Evolutionary conservation across 169 alveolate species (phyloP).

Genomic region (Fabrea salina): DNA sequence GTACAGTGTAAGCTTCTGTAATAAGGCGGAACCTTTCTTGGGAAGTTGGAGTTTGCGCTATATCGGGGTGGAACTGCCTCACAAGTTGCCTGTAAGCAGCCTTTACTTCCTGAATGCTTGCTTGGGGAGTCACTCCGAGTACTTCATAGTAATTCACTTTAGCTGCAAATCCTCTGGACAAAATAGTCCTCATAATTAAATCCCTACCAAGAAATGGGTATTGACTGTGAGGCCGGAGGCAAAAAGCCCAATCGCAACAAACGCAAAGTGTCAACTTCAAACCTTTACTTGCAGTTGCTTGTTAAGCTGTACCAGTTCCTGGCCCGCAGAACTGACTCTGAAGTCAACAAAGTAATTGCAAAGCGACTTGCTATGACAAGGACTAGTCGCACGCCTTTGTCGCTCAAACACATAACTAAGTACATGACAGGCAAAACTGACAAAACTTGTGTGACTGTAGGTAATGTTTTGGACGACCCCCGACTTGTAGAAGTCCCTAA

Average conservation of each 20-base stretch:
- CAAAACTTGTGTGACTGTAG: constrained; percentile 1
- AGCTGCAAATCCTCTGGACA: not conserved
- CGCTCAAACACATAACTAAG: not conserved
- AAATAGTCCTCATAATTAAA: not conserved
- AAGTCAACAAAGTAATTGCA: constrained; percentile 28
- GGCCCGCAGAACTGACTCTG: constrained; percentile 40
- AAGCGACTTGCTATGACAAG: constrained; percentile 23
- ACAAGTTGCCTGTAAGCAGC: constrained; percentile 59
- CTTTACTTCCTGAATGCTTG: constrained; percentile 63
- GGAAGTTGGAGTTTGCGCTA: constrained; percentile 27
- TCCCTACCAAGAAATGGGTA: too few species aligned
- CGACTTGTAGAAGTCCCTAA: not conserved
- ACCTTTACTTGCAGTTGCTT: constrained; percentile 35
- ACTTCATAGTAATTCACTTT: constrained; percentile 48
- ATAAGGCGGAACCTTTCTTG: constrained; percentile 45
- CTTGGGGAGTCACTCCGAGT: constrained; percentile 53
- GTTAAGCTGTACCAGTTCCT: constrained; percentile 38
- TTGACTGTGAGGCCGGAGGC: not conserved
- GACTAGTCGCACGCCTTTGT: not conserved
- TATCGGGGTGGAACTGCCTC: constrained; percentile 75
- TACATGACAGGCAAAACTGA: not conserved
- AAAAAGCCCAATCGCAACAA: not conserved
- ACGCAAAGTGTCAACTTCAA: not conserved
- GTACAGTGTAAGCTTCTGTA: constrained; percentile 55
- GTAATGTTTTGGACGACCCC: not conserved